Percentiles rank a stretch among this genome's conserved stretches.
phyloP scores from a whole-genome alignment of 192 early-diverging fungal genomes.

The Coemansia sp. region DNA sequence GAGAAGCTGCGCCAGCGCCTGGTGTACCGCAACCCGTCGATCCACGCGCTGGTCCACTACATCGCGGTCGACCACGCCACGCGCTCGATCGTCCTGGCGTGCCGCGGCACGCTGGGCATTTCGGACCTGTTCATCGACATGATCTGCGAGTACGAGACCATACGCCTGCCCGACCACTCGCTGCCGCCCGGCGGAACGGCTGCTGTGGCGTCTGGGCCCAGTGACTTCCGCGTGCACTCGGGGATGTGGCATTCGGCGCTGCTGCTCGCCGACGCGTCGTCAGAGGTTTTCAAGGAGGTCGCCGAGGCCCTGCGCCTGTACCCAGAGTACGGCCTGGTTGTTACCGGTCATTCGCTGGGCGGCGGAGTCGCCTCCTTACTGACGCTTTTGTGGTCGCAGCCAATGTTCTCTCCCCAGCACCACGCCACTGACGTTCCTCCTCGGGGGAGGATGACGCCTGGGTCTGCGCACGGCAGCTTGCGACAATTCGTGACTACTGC shows the following conservation, averaged over 20 bases:
- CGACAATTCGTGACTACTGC: constrained; percentile 68
- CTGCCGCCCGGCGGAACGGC: too few relatives aligned
- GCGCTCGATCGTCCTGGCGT: constrained; percentile 75
- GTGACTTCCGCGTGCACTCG: constrained; percentile 69
- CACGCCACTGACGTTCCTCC: constrained; percentile 1
- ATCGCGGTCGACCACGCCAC: constrained; percentile 83
- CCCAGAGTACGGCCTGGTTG: constrained; percentile 78
- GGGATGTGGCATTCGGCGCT: constrained; percentile 87
- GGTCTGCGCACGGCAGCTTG: constrained; percentile 29
- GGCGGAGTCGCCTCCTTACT: constrained; percentile 84
- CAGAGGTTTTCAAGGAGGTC: constrained; percentile 75
- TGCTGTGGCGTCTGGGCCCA: not conserved
- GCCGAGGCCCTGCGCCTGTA: constrained; percentile 68
- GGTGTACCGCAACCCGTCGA: constrained; percentile 59
- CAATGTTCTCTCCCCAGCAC: constrained; percentile 16
- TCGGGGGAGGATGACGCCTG: too few relatives aligned
- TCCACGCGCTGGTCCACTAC: constrained; percentile 78
- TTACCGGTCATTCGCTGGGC: constrained; percentile 90
- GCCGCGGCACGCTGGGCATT: constrained; percentile 86
- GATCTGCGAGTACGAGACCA: constrained; percentile 69
- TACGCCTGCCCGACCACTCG: constrained; percentile 27
- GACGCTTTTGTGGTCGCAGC: constrained; percentile 71
- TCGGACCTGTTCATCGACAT: constrained; percentile 90
- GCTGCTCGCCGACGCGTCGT: constrained; percentile 65
- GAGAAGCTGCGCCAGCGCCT: constrained; percentile 44